A percentile compares a stretch with the other conserved stretches of the same genome.
Evolutionary conservation across 2,329 filamentous ascomycete species (phyloP).

Genomic region (Alternaria gaisen): DNA sequence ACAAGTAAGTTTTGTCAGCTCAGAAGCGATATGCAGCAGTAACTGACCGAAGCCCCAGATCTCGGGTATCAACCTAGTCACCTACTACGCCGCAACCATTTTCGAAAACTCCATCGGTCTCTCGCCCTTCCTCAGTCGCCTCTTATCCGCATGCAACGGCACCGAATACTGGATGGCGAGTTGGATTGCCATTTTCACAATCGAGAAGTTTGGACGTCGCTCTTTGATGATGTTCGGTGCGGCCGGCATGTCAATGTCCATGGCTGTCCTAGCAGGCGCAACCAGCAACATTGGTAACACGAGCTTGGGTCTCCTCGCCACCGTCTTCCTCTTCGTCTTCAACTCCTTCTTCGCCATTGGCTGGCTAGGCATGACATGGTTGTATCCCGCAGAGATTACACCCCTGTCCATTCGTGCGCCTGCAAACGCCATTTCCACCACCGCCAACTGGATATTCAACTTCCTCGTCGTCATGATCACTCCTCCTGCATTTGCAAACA

Average conservation of each 20-base stretch:
- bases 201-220: constrained; percentile 50
- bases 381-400: constrained; percentile 77
- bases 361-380: constrained; percentile 76
- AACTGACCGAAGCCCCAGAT: constrained; percentile 45
- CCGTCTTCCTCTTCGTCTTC: constrained; percentile 92
- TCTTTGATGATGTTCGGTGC: constrained; percentile 52
- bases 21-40: too few relatives aligned
- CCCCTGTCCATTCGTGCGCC: constrained; percentile 87
- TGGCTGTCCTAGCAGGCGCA: constrained; percentile 47
- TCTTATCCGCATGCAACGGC: constrained; percentile 53
- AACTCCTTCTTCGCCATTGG: constrained; percentile 91
- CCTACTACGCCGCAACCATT: constrained; percentile 55
- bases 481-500: constrained; percentile 66
- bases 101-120: constrained; percentile 54
- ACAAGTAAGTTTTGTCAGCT: constrained; percentile 40
- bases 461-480: constrained; percentile 74
- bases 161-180: constrained; percentile 54
- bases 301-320: constrained; percentile 50
- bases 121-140: constrained; percentile 45
- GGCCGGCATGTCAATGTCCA: constrained; percentile 46
- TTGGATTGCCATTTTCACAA: constrained; percentile 55
- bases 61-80: constrained; percentile 51
- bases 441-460: constrained; percentile 62
- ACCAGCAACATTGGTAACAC: constrained; percentile 39
- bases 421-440: constrained; percentile 86